These are phyloP conservation scores for Sextonia rubra DNA, from an alignment of 164 flowering plant genomes.

Conservation along the genomic window DNA sequence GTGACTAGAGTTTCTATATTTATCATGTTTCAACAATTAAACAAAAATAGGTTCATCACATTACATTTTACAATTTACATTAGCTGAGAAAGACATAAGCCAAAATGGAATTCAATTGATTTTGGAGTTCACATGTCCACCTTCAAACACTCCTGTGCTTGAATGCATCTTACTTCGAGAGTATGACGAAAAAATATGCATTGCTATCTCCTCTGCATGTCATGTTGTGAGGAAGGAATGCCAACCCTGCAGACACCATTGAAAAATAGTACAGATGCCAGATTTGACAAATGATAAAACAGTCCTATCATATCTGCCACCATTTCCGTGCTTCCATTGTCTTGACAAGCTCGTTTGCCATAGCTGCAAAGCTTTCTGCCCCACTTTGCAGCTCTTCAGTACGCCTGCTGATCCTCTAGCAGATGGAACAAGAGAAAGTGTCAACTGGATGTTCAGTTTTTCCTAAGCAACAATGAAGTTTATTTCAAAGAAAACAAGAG, in stretches of 20 bases:
- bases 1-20: no score
- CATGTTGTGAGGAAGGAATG: neutral
- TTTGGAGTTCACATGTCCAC: neutral
- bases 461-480: no score
- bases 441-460: no score
- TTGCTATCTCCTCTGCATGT: neutral
- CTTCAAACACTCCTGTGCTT: neutral
- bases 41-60: no score
- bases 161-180: neutral
- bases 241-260: neutral
- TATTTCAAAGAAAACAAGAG: no score
- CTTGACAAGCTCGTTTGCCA: conserved; percentile 89
- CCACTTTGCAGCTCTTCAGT: conserved; percentile 75
- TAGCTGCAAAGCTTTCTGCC: conserved; percentile 79
- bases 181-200: no score
- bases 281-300: no score
- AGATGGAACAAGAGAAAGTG: neutral
- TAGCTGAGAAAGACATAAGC: neutral
- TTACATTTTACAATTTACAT: neutral
- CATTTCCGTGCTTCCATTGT: conserved; percentile 79
- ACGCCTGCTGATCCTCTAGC: conserved; percentile 60
- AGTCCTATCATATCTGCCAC: conserved; percentile 63
- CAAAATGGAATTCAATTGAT: neutral
- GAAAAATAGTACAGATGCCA: neutral
- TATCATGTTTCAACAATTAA: neutral